Evolutionary conservation across 202 grass and related monocot genomes (phyloP).

Genomic region (Carex sylvatica): DNA sequence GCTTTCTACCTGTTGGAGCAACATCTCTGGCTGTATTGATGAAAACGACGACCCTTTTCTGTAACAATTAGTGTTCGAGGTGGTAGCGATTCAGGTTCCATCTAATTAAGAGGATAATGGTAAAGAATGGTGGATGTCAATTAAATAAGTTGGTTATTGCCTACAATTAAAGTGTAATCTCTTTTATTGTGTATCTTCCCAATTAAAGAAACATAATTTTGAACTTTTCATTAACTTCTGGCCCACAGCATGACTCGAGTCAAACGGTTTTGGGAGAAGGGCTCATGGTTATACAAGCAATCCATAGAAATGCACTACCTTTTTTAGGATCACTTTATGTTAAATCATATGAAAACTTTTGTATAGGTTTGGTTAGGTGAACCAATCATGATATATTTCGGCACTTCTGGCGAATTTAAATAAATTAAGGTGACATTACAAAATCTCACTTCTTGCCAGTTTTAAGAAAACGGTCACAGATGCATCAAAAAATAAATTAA

Average conservation of each 20-base stretch:
- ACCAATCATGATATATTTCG: not conserved
- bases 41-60: not conserved
- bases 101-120: not conserved
- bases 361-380: not conserved
- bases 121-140: not conserved
- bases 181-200: not conserved
- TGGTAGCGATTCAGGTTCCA: not conserved
- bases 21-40: not conserved
- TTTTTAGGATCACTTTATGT: not conserved
- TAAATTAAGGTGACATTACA: not conserved
- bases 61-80: not conserved
- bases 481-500: not conserved
- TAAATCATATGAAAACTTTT: not conserved
- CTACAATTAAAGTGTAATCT: not conserved
- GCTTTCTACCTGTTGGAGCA: constrained; percentile 1
- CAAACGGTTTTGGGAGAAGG: not conserved
- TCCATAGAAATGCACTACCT: constrained; percentile 8
- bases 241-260: not conserved
- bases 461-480: not conserved
- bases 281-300: constrained; percentile 1
- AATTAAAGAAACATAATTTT: not conserved
- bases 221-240: not conserved
- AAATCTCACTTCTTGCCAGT: not conserved
- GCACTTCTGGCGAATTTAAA: not conserved
- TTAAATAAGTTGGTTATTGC: constrained; percentile 1